phyloP scores from a whole-genome alignment of 345 rosid species.

The Sonneratia alba region DNA sequence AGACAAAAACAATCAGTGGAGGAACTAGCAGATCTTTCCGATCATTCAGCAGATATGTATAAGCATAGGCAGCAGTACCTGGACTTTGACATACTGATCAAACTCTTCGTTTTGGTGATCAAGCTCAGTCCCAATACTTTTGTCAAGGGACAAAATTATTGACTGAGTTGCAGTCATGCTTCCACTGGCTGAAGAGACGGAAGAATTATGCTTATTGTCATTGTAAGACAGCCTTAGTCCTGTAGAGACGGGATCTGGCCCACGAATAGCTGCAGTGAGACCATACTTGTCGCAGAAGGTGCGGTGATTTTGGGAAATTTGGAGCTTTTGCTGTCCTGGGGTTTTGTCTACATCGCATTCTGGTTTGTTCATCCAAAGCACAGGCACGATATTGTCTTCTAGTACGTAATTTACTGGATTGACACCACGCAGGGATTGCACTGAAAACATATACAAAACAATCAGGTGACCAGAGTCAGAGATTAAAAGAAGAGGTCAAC shows the following conservation, averaged over 20 bases:
- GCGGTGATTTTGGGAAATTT: constrained; percentile 51
- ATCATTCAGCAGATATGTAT: not conserved
- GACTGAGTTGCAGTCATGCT: constrained; percentile 49
- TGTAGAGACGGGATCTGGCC: constrained; percentile 61
- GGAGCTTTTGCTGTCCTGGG: constrained; percentile 54
- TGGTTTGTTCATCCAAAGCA: constrained; percentile 40
- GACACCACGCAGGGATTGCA: constrained; percentile 47
- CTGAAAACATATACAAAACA: constrained; percentile 17
- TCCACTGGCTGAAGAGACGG: constrained; percentile 61
- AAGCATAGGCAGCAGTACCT: constrained; percentile 30
- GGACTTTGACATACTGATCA: constrained; percentile 51
- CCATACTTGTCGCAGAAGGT: constrained; percentile 20
- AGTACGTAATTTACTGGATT: constrained; percentile 64
- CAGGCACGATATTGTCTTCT: constrained; percentile 40
- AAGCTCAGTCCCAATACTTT: constrained; percentile 43
- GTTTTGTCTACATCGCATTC: constrained; percentile 48
- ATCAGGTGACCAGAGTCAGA: not conserved
- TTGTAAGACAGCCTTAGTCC: constrained; percentile 76
- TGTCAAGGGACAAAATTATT: constrained; percentile 48
- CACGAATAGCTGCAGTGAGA: constrained; percentile 35
- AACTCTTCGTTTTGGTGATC: constrained; percentile 65
- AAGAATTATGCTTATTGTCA: constrained; percentile 71
- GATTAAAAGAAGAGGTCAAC: not conserved
- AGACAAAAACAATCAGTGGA: not conserved
- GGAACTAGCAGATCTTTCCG: not conserved